Base-by-base conservation (phyloP, 108 stramenopile species). In the Cyclotella choctawhatcheeana region DNA sequence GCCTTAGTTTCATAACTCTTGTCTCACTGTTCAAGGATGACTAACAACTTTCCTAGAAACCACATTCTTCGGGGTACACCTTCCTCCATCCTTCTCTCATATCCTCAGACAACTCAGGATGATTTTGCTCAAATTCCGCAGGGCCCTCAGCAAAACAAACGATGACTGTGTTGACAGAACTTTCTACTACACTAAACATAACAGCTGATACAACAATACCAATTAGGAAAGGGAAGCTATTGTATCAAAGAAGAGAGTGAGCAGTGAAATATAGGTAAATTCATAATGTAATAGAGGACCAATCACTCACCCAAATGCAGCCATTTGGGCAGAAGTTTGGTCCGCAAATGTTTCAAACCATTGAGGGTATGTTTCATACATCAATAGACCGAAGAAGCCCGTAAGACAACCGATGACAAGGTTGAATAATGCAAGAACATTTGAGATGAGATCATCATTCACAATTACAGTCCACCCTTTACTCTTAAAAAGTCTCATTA, bases 141-240 rank as follows among this genome's bases (percentile, higher is more conserved):
- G 85, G 85, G 5, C 74, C 76, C 47, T 82, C 82, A 4, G 93
- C 93, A 67, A 91, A 97, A 64, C 92, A 92, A 0, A 97, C 96
- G 75, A 93, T 82, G 31, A 93, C 87, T 13, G 93, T 95, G 53
- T 90, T 88, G 35, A 91, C 87, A 5, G 93, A 92, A 27, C 81
- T 79, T 17, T 77, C 81, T 10, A 97, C 85, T 14, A 92, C 88
- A 63, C 84, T 73, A 35, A 92, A 44, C 45, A 93, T 53, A 30
- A 94, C 82, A 16, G 66, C 55, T 37, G 87, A 72, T 27, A 93
- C 72, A 16, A 84, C 56, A 52, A 88, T 66, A 5, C 90, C 92
- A 55, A 91, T 71, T 29, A 93, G n/a, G 33, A 90, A 84, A 21
- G 81, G 80, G 44, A 82, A 61, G 24, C 76, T 76, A 56, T 0